Evolutionary conservation across 306 rosid genomes (phyloP), one percentile per base, ranked within the genome.

Genomic region (Echinosophora koreensis): DNA sequence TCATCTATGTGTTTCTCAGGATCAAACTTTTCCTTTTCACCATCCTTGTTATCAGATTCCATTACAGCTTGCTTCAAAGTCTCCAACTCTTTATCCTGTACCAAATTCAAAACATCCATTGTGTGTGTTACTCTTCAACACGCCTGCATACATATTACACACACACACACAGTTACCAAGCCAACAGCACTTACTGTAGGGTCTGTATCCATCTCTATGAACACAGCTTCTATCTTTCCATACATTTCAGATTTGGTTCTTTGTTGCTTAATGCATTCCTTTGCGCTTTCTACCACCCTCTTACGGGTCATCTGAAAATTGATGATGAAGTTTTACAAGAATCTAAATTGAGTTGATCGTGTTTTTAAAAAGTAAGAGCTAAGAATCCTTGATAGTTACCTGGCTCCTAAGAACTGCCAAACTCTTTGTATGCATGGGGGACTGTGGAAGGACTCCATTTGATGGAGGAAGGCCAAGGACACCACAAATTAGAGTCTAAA

Each of bases 351-450:
- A 61, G 44, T 52, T 59, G 27, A 71, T 22, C 22, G 22, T 47
- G 28, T 54, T 32, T 54, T 32, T 11, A 77, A 14, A 15, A 47
- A 47, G 52, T 18, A 63, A 80, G 38, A 72, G 72, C 42, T 27
- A 34, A 34, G 60, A 56, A 37, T 14, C 38, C 66, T 62, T 18
- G 55, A 55, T 86, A 58, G 60, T 69, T 55, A 89, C 97, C 87
- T 84, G 92, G 71, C 69, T 88, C 66, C 65, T 89, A 6, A 92
- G 93, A 82, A 86, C 89, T 22, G 97, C 97, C 57, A 94, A 90
- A 83, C 97, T 92, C 88, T 92, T 92, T 14, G 98, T 89, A 83
- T 94, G 98, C 98, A 94, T 90, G 41, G 98, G 98, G 8, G 98
- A 88, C 87, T 94, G 98, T 34, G 98, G 98, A 70, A 94, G 88